These are phyloP conservation scores for Zygosaccharomyces gambellarensis DNA, from an alignment of 805 yeast genomes.

Conservation along the genomic window DNA sequence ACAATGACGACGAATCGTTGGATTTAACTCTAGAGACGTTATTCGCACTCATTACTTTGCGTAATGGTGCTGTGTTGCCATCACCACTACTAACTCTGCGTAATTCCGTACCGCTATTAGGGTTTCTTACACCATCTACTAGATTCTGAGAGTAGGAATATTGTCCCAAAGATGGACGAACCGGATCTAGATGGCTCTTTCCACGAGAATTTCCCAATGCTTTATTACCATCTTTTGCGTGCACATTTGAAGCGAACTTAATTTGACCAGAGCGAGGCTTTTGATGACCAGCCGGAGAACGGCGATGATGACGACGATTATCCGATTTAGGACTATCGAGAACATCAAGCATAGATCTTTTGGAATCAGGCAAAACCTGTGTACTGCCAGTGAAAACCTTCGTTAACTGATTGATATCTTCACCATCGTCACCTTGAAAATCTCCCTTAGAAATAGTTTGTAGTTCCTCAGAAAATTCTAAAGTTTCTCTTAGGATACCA, in stretches of 20 bases:
- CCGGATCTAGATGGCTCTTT: slow-evolving; percentile 3
- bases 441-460: slow-evolving; percentile 19
- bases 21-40: slow-evolving; percentile 16
- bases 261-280: slow-evolving; percentile 19
- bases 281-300: neutral
- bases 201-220: slow-evolving; percentile 16
- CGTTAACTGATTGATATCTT: slow-evolving; percentile 13
- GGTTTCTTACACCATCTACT: neutral
- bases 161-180: neutral
- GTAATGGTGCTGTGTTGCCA: slow-evolving; percentile 6
- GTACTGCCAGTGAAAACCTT: slow-evolving; percentile 27
- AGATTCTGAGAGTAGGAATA: neutral
- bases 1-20: slow-evolving; percentile 12
- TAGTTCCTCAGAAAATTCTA: slow-evolving; percentile 21
- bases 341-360: slow-evolving; percentile 26
- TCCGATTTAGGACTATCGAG: slow-evolving; percentile 10
- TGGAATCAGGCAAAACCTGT: slow-evolving; percentile 8
- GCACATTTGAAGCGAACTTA: slow-evolving; percentile 26
- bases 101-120: slow-evolving; percentile 4
- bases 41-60: slow-evolving; percentile 26
- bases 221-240: slow-evolving; percentile 21
- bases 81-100: slow-evolving; percentile 8
- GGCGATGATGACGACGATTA: slow-evolving; percentile 7
- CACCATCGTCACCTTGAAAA: slow-evolving; percentile 11
- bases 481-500: slow-evolving; percentile 20